Evolutionary conservation across 2,329 filamentous ascomycete species (phyloP).

Genomic region (Diaporthe sp.): DNA sequence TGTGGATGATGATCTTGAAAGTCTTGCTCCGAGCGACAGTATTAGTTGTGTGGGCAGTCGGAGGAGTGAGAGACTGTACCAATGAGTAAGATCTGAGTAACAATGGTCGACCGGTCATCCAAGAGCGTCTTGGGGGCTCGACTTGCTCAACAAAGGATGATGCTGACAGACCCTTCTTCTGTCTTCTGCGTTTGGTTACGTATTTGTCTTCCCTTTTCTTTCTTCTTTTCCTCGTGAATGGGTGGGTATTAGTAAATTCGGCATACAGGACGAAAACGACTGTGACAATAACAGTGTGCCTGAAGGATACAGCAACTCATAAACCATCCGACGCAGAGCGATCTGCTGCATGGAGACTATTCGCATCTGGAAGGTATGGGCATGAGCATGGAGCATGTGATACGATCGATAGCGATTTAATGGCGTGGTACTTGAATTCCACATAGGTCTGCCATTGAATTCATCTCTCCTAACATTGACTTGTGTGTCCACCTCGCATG

Average conservation of each 20-base stretch:
- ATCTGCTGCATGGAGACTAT: conserved; percentile 26
- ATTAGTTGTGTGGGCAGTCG: conserved; percentile 70
- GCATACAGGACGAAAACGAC: conserved; percentile 29
- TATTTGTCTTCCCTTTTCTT: neutral
- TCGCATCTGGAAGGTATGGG: neutral
- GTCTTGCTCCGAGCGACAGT: conserved; percentile 71
- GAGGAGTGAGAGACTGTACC: conserved; percentile 46
- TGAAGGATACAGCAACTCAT: neutral
- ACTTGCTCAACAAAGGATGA: neutral
- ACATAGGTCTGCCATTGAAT: neutral
- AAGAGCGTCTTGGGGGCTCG: neutral
- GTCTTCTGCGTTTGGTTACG: neutral
- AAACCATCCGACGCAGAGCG: conserved; percentile 24
- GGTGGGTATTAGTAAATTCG: conserved; percentile 20
- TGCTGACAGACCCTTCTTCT: neutral
- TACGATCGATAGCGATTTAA: neutral
- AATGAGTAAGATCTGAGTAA: conserved; percentile 36
- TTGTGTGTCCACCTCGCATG: neutral
- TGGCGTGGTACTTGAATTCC: neutral
- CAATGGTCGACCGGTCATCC: neutral
- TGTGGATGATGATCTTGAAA: conserved; percentile 63
- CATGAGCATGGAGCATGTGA: neutral
- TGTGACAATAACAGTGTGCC: neutral
- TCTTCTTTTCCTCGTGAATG: conserved; percentile 15
- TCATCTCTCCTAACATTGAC: neutral